Conservation (phyloP, 805 yeast species). For the Lipomyces yamanashiensis region DNA sequence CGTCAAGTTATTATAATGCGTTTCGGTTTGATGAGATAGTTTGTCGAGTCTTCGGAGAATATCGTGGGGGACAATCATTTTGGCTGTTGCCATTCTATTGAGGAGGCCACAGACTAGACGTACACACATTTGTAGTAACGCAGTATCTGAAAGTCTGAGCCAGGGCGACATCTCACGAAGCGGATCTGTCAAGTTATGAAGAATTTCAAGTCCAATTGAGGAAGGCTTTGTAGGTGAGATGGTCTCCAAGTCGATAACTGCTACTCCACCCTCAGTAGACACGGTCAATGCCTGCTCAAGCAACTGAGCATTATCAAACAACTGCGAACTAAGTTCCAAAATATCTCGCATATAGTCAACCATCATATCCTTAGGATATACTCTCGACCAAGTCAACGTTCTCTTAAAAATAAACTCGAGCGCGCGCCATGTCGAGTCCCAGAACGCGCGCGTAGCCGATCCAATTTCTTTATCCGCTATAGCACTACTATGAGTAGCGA, state of each 20-base stretch:
- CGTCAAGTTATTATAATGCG: slow-evolving; percentile 69
- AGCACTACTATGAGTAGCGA: slow-evolving; percentile 44
- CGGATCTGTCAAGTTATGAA: slow-evolving; percentile 62
- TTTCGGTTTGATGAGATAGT: slow-evolving; percentile 51
- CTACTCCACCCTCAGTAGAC: slow-evolving; percentile 39
- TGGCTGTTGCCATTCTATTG: slow-evolving; percentile 62
- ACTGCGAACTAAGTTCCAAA: slow-evolving; percentile 71
- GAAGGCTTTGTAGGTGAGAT: slow-evolving; percentile 24
- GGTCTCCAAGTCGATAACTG: slow-evolving; percentile 32
- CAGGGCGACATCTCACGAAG: slow-evolving; percentile 73
- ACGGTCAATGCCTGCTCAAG: slow-evolving; percentile 48
- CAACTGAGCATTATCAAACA: slow-evolving; percentile 69
- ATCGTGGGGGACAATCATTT: slow-evolving; percentile 56
- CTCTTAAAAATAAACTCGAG: slow-evolving; percentile 67
- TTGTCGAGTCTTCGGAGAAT: slow-evolving; percentile 58
- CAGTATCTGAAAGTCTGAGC: slow-evolving; percentile 80
- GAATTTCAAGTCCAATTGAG: slow-evolving; percentile 45
- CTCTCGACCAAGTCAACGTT: slow-evolving; percentile 76
- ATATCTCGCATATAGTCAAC: slow-evolving; percentile 87
- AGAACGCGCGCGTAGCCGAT: slow-evolving; percentile 52
- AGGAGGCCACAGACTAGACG: slow-evolving; percentile 67
- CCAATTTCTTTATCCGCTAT: slow-evolving; percentile 41
- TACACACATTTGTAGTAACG: slow-evolving; percentile 74
- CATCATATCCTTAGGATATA: slow-evolving; percentile 59
- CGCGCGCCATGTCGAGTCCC: slow-evolving; percentile 77